Percentiles rank a stretch among this genome's conserved stretches.
Conservation (phyloP, 2,329 filamentous ascomycete species). For the Aspergillus piperis region DNA sequence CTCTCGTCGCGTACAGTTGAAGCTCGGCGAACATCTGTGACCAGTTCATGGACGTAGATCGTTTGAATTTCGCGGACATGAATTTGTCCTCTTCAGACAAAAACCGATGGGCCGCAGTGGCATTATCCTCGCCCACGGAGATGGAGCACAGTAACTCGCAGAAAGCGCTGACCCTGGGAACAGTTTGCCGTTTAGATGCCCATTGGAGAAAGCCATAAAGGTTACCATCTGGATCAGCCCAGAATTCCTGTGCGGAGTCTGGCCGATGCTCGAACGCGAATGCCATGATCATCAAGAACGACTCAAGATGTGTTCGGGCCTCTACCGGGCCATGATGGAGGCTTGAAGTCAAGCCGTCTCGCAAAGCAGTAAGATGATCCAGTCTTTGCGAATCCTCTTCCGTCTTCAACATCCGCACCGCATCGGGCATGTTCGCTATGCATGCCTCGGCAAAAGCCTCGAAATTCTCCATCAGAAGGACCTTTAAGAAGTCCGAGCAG, state of each 20-base stretch:
- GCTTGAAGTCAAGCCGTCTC: slow-evolving; percentile 45
- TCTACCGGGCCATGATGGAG: slow-evolving; percentile 45
- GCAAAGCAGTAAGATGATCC: slow-evolving; percentile 48
- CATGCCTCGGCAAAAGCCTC: slow-evolving; percentile 89
- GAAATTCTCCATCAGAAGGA: slow-evolving; percentile 73
- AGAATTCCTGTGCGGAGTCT: slow-evolving; percentile 84
- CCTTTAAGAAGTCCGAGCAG: slow-evolving; percentile 72
- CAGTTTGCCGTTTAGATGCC: slow-evolving; percentile 93
- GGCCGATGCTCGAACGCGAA: slow-evolving; percentile 85
- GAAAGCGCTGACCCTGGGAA: slow-evolving; percentile 92
- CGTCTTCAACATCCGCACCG: slow-evolving; percentile 77
- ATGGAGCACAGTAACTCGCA: slow-evolving; percentile 94
- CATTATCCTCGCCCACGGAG: slow-evolving; percentile 78
- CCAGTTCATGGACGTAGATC: slow-evolving; percentile 86
- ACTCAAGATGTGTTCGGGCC: slow-evolving; percentile 67
- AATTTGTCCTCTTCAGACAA: slow-evolving; percentile 80
- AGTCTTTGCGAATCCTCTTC: slow-evolving; percentile 81
- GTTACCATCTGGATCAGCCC: slow-evolving; percentile 89
- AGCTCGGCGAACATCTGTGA: slow-evolving; percentile 89
- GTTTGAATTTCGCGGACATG: slow-evolving; percentile 74
- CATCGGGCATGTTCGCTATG: slow-evolving; percentile 92
- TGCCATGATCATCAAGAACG: slow-evolving; percentile 88
- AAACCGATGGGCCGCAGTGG: slow-evolving; percentile 83
- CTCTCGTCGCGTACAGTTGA: slow-evolving; percentile 76
- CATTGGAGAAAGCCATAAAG: slow-evolving; percentile 93